Conservation (phyloP, 495 filamentous ascomycete species). For the Lasiosphaeriaceae sp. region DNA sequence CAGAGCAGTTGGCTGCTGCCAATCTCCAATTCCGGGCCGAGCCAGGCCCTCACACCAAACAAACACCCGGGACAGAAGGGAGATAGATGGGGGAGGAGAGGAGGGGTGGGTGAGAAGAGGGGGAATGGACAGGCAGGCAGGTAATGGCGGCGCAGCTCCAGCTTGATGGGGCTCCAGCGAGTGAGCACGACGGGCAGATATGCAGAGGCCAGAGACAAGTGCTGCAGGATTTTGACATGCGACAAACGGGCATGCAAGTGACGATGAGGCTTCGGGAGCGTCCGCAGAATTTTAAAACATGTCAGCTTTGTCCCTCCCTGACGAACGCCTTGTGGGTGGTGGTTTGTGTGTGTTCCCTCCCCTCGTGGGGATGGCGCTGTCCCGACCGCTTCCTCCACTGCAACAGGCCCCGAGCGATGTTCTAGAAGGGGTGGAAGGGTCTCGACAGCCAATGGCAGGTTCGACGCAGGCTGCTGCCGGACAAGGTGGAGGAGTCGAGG, state of each 20-base stretch:
- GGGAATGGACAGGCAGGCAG: neutral
- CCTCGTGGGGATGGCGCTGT: too few species aligned
- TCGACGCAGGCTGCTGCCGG: neutral
- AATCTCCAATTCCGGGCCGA: too few species aligned
- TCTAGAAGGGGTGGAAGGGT: too few species aligned
- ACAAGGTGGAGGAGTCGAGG: neutral
- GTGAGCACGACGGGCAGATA: neutral
- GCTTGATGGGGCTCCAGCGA: neutral
- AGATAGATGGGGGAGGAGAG: too few species aligned
- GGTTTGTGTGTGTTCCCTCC: too few species aligned
- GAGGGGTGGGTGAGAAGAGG: neutral
- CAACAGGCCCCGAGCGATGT: too few species aligned
- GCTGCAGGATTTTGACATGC: constrained; percentile 1
- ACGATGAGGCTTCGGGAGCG: constrained; percentile 18
- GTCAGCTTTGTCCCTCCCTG: constrained; percentile 2
- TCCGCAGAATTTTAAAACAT: constrained; percentile 15
- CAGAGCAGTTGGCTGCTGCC: too few species aligned
- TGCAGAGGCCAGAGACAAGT: too few species aligned
- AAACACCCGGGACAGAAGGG: too few species aligned
- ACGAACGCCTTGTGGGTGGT: too few species aligned
- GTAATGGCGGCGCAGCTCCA: neutral
- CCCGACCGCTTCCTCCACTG: too few species aligned
- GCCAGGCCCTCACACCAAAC: neutral
- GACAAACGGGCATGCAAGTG: constrained; percentile 1
- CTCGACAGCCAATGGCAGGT: too few species aligned